Base-by-base conservation (phyloP, 2,329 filamentous ascomycete species). In the Colletotrichum tabaci region DNA sequence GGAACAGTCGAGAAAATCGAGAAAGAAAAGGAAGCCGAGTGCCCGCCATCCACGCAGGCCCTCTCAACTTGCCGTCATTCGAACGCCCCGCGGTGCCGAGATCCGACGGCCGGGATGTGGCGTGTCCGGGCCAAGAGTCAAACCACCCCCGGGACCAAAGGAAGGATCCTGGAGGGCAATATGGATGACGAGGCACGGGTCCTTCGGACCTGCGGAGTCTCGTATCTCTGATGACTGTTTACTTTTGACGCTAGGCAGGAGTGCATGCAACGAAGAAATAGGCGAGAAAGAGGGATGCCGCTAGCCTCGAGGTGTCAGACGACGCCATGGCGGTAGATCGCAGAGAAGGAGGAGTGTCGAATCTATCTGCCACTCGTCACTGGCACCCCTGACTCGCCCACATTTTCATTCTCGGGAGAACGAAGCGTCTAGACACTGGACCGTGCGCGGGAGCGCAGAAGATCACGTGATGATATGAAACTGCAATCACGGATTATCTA, bases 101-200 rank as follows among this genome's bases (percentile, higher is more conserved):
- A 64, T 64, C 69, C 69, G 65, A 71, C 60, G 53, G 60, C 65
- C 69, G 58, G 65, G 65, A 69, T 71, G 69, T 71, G 65, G 69
- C 65, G 69, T 61, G 68, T 69, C 69, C 69, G 65, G 65, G 47
- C 53, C 40, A 55, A 42, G 46, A 67, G 47, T 4, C 7, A 56
- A 71, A 53, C 30, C 30, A 18, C 60, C 68, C 68, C 64, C 64
- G 57, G 44, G 57, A 57, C 65, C 50, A 63, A 40, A 62, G 16
- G 2, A 6, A 10, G 38, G 42, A 30, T 13, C 30, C 26, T 18
- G n/a, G 30, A 6, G n/a, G 30, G 9, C 46, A 9, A 49, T 50
- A 23, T 21, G 30, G 66, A 69, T 65, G 66, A 69, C 61, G 66
- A 66, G 46, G 61, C 46, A 61, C 60, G 47, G 60, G 13, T 52